These are phyloP conservation scores for Vitis cinerea DNA, from an alignment of 164 flowering plant species.

Conservation along the genomic window DNA sequence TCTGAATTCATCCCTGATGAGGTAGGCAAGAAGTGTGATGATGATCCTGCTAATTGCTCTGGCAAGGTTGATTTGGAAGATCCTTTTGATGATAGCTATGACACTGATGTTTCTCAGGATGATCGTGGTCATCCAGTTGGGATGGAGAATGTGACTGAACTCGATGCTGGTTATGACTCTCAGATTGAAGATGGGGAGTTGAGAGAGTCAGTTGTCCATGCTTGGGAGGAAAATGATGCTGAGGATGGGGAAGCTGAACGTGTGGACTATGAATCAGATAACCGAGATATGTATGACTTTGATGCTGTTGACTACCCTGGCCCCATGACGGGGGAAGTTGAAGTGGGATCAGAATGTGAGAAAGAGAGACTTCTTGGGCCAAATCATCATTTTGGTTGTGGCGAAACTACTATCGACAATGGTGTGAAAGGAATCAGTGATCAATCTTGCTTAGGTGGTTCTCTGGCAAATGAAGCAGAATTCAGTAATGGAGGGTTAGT, in stretches of 20 bases:
- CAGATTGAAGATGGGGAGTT: constrained; percentile 80
- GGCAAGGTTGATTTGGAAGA: constrained; percentile 10
- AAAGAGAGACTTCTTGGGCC: constrained; percentile 16
- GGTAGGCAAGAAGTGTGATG: constrained; percentile 6
- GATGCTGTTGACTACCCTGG: constrained; percentile 25
- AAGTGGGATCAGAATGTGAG: constrained; percentile 18
- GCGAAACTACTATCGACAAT: background rate
- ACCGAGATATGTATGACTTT: constrained; percentile 27
- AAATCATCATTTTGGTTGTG: constrained; percentile 14
- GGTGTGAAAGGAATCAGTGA: constrained; percentile 1
- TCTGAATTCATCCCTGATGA: constrained; percentile 16
- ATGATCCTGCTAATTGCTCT: constrained; percentile 18
- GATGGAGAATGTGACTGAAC: constrained; percentile 16
- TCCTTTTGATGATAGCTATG: constrained; percentile 19
- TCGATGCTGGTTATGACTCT: constrained; percentile 60
- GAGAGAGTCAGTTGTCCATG: constrained; percentile 40
- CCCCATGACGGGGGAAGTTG: constrained; percentile 23
- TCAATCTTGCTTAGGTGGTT: constrained; percentile 7
- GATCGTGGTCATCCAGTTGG: constrained; percentile 16
- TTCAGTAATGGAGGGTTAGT: constrained; percentile 5
- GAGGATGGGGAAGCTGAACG: constrained; percentile 53
- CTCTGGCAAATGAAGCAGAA: constrained; percentile 2
- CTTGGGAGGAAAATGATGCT: constrained; percentile 47
- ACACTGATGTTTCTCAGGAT: constrained; percentile 26
- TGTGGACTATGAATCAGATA: constrained; percentile 63